phyloP scores from a whole-genome alignment of 352 stramenopile genomes.

The Thalassiosira allenii region DNA sequence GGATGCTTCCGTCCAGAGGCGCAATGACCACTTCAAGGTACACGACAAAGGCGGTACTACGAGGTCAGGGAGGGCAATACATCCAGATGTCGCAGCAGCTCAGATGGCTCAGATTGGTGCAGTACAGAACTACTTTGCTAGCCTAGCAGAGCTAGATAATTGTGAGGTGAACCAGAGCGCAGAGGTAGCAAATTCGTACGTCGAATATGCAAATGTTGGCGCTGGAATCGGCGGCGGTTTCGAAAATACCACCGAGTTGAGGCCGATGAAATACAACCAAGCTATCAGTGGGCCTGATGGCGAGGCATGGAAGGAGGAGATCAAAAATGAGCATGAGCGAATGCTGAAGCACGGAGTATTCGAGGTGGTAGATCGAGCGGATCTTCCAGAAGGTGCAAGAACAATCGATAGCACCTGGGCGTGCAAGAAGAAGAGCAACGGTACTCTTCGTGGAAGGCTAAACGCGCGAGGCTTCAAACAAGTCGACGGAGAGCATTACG shows the following conservation, averaged over 20 bases:
- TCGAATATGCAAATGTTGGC: constrained; percentile 17
- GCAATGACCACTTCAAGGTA: too few relatives aligned
- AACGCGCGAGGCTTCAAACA: constrained; percentile 55
- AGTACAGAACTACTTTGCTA: constrained; percentile 17
- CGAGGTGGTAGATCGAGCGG: background rate
- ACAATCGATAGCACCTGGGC: constrained; percentile 45
- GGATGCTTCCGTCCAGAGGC: background rate
- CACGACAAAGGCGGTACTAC: background rate
- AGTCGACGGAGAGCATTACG: constrained; percentile 46
- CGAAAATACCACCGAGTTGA: constrained; percentile 45
- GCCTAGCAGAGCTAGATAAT: background rate
- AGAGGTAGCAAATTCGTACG: background rate
- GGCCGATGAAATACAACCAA: constrained; percentile 58
- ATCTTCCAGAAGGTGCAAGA: constrained; percentile 36
- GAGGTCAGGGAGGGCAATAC: constrained; percentile 6
- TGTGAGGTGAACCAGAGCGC: background rate
- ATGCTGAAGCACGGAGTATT: constrained; percentile 38
- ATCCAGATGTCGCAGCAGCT: too few relatives aligned
- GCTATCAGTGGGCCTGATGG: constrained; percentile 42
- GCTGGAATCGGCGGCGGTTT: constrained; percentile 54
- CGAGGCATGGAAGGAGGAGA: constrained; percentile 41
- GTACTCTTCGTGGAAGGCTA: constrained; percentile 14
- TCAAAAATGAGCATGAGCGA: constrained; percentile 44
- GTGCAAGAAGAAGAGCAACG: constrained; percentile 57
- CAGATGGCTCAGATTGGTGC: background rate